Evolutionary conservation across 2,329 filamentous ascomycete genomes (phyloP).

Genomic region (Colletotrichum orchidophilum): DNA sequence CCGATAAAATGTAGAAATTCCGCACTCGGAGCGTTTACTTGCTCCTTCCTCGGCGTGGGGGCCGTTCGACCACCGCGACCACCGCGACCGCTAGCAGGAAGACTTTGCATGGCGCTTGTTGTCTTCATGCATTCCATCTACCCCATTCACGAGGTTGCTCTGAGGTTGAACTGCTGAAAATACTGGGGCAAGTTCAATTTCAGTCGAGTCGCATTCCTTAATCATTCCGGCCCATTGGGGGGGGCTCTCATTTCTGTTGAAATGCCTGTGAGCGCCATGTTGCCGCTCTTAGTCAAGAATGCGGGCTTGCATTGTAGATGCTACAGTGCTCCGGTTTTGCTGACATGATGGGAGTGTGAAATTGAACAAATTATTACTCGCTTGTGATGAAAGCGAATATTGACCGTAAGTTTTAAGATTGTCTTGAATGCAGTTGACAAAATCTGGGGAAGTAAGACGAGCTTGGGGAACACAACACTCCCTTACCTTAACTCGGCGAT

Average conservation of each 20-base stretch:
- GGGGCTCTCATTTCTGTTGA: slow-evolving; percentile 8
- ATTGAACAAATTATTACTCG: background rate
- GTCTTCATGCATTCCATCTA: background rate
- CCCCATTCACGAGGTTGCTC: background rate
- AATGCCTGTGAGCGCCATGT: background rate
- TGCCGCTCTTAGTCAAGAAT: background rate
- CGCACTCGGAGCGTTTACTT: background rate
- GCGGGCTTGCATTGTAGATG: background rate
- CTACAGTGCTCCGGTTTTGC: slow-evolving; percentile 23
- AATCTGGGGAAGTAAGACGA: slow-evolving; percentile 20
- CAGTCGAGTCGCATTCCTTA: slow-evolving; percentile 9
- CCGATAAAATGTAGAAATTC: background rate
- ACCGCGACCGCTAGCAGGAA: background rate
- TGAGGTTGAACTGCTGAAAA: background rate
- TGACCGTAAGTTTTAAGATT: background rate
- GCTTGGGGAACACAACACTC: background rate
- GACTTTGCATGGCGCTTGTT: background rate
- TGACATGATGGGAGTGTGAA: background rate
- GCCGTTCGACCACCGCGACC: background rate
- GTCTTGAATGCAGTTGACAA: background rate
- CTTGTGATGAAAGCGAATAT: background rate
- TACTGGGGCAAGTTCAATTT: background rate
- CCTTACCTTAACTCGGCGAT: background rate
- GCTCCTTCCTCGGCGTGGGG: background rate
- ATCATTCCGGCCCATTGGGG: slow-evolving; percentile 11